Conservation (phyloP, 106 monocot genomes). For the Dioscorea alata region DNA sequence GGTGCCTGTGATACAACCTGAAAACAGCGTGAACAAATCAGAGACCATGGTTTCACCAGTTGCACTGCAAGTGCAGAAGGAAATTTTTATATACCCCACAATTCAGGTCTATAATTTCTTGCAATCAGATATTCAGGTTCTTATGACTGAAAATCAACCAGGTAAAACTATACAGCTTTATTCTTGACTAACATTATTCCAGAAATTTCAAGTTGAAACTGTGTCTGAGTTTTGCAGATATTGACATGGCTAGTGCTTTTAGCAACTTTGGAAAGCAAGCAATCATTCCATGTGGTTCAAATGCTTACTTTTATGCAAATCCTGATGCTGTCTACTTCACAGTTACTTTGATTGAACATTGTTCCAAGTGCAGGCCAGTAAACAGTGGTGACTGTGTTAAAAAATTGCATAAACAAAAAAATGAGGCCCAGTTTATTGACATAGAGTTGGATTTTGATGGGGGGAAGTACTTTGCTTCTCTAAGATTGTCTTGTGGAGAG, state of each 20-base stretch:
- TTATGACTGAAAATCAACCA: slow-evolving; percentile 52
- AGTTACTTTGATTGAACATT: slow-evolving; percentile 47
- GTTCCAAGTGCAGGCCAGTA: slow-evolving; percentile 62
- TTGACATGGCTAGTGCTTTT: slow-evolving; percentile 5
- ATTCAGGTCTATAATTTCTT: slow-evolving; percentile 64
- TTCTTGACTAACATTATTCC: neutral
- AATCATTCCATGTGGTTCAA: slow-evolving; percentile 53
- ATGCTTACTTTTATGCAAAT: slow-evolving; percentile 70
- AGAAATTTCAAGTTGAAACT: neutral
- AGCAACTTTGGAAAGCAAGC: slow-evolving; percentile 42
- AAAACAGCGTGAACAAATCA: slow-evolving; percentile 19
- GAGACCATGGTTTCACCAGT: slow-evolving; percentile 31
- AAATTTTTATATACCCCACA: slow-evolving; percentile 84
- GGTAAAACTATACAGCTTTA: slow-evolving; percentile 31
- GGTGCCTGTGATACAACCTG: slow-evolving; percentile 60
- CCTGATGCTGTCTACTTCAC: slow-evolving; percentile 54
- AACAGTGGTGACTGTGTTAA: slow-evolving; percentile 65
- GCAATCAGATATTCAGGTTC: slow-evolving; percentile 55
- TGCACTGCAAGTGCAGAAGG: slow-evolving; percentile 62
- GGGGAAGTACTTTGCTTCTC: slow-evolving; percentile 52
- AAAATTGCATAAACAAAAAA: slow-evolving; percentile 57
- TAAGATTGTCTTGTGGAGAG: slow-evolving; percentile 65
- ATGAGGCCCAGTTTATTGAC: slow-evolving; percentile 54
- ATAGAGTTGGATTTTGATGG: slow-evolving; percentile 60
- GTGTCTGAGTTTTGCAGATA: slow-evolving; percentile 33